These are phyloP conservation scores for Cryoendolithus antarcticus DNA, from an alignment of 2,329 filamentous ascomycete genomes.

Conservation along the genomic window DNA sequence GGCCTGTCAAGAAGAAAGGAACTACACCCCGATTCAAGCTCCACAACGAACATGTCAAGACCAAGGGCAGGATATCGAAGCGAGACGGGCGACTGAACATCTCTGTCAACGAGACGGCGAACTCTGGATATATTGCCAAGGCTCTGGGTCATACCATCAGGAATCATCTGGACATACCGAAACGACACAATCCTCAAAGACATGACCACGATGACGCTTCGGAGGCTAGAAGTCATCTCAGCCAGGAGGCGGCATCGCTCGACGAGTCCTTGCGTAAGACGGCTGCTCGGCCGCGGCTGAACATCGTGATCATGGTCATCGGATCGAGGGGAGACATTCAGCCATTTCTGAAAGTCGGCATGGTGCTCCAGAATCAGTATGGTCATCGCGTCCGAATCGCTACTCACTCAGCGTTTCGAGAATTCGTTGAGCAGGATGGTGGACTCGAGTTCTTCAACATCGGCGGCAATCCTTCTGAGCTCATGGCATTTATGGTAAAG, in stretches of 20 bases:
- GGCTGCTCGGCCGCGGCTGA: conserved; percentile 41
- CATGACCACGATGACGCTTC: no score
- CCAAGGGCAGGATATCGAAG: conserved; percentile 52
- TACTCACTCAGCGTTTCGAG: conserved; percentile 64
- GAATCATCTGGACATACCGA: conserved; percentile 36
- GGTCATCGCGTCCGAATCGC: conserved; percentile 70
- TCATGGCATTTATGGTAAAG: conserved; percentile 77
- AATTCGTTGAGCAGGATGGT: conserved; percentile 55
- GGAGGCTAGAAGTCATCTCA: conserved; percentile 4
- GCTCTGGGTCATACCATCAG: conserved; percentile 53
- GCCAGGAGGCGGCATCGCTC: conserved; percentile 13
- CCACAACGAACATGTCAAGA: conserved; percentile 52
- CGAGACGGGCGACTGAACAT: conserved; percentile 60
- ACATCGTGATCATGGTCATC: conserved; percentile 76
- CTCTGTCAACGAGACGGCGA: conserved; percentile 56
- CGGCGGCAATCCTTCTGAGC: conserved; percentile 36
- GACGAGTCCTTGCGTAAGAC: conserved; percentile 15
- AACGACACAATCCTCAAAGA: conserved; percentile 10
- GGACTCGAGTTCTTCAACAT: conserved; percentile 50
- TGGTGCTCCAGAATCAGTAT: conserved; percentile 56
- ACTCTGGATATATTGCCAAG: conserved; percentile 61
- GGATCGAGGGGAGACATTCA: conserved; percentile 70
- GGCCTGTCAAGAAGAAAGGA: conserved; percentile 3
- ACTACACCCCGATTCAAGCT: conserved; percentile 42
- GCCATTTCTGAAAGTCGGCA: conserved; percentile 64